These are phyloP conservation scores for Papilionanthe hybrid DNA, from an alignment of 116 monocot species.

Conservation along the genomic window DNA sequence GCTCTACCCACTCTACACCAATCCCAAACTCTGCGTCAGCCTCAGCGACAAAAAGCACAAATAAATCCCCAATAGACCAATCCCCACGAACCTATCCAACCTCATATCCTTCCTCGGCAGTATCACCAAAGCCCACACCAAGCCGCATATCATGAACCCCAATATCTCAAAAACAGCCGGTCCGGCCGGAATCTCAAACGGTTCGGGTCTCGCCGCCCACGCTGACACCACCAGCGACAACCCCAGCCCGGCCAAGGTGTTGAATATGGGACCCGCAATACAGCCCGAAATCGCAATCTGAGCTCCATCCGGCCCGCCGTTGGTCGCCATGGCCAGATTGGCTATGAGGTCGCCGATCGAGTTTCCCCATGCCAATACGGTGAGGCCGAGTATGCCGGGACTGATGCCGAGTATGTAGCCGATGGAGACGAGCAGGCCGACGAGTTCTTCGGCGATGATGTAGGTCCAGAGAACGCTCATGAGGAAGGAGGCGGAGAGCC, in stretches of 20 bases:
- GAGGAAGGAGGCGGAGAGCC: constrained; percentile 41
- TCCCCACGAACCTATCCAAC: constrained; percentile 35
- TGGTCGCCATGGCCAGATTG: constrained; percentile 39
- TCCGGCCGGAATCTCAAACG: constrained; percentile 25
- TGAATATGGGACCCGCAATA: constrained; percentile 49
- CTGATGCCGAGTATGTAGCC: constrained; percentile 33
- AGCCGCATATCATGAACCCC: constrained; percentile 34
- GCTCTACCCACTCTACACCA: background rate
- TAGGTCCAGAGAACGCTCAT: constrained; percentile 56
- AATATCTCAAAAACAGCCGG: constrained; percentile 29
- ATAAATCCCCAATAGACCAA: constrained; percentile 46
- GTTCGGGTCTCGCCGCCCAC: constrained; percentile 25
- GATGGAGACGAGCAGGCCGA: constrained; percentile 33
- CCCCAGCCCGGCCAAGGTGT: constrained; percentile 30
- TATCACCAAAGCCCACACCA: constrained; percentile 45
- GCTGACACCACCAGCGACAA: constrained; percentile 20
- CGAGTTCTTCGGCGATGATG: constrained; percentile 41
- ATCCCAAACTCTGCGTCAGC: constrained; percentile 11
- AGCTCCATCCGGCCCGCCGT: constrained; percentile 24
- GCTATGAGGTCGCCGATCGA: constrained; percentile 48
- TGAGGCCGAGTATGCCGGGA: constrained; percentile 32
- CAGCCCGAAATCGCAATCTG: constrained; percentile 54
- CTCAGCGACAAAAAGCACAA: constrained; percentile 44
- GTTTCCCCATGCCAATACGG: constrained; percentile 55
- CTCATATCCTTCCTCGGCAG: constrained; percentile 45